A percentile compares a stretch with the other conserved stretches of the same genome.
Conservation (phyloP, 805 yeast genomes). For the baker's yeast (Saccharomyces cerevisiae) region DNA sequence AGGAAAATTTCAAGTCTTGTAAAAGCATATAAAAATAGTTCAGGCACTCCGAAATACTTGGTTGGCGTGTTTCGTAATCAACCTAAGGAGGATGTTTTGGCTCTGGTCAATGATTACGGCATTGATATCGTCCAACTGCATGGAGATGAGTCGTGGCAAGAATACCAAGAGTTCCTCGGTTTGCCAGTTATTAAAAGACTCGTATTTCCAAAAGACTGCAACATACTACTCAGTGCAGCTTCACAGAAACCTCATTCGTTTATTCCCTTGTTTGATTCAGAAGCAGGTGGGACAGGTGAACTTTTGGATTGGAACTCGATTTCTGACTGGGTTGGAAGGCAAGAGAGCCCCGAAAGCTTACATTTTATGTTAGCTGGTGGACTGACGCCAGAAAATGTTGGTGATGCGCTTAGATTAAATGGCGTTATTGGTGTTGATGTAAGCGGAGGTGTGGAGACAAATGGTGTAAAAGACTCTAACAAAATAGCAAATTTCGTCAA, state of each 20-base stretch:
- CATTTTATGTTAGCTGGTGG: slow-evolving; percentile 83
- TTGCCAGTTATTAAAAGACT: slow-evolving; percentile 69
- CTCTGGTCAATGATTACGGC: slow-evolving; percentile 33
- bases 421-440: slow-evolving; percentile 91
- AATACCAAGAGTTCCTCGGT: slow-evolving; percentile 30
- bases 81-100: slow-evolving; percentile 49
- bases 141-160: slow-evolving; percentile 48
- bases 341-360: slow-evolving; percentile 18
- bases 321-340: slow-evolving; percentile 28
- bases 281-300: slow-evolving; percentile 86
- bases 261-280: slow-evolving; percentile 72
- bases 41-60: slow-evolving; percentile 45
- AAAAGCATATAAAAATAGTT: slow-evolving; percentile 29
- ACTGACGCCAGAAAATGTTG: slow-evolving; percentile 64
- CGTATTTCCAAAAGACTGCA: slow-evolving; percentile 47
- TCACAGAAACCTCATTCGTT: slow-evolving; percentile 11
- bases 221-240: slow-evolving; percentile 25
- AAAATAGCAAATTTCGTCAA: slow-evolving; percentile 55
- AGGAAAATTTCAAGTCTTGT: slow-evolving; percentile 36
- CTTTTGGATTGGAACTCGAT: slow-evolving; percentile 63
- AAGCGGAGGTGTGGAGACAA: slow-evolving; percentile 85
- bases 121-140: slow-evolving; percentile 84
- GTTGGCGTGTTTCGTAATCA: slow-evolving; percentile 94
- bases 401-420: slow-evolving; percentile 36
- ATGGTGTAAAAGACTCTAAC: slow-evolving; percentile 59